Percentiles rank a stretch among this genome's conserved stretches.
Evolutionary conservation across 179 eudicot species (phyloP).

Genomic region (Nepenthes alata): DNA sequence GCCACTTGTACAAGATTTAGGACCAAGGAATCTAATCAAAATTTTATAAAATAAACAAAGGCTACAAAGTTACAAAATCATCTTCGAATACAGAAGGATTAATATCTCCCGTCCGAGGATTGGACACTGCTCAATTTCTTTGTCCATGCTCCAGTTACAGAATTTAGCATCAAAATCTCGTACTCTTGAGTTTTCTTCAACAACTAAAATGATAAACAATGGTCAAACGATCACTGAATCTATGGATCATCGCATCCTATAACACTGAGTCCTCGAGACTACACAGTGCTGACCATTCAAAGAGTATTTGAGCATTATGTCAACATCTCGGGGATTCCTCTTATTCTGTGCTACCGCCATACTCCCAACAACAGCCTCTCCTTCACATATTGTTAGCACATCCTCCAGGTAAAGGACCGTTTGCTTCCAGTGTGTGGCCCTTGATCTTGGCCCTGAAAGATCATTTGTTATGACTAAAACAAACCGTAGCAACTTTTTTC

Average conservation of each 20-base stretch:
- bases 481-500: too few relatives aligned
- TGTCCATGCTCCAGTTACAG: neutral
- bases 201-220: neutral
- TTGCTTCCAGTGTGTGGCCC: conserved; percentile 92
- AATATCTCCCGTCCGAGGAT: neutral
- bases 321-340: conserved; percentile 93
- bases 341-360: conserved; percentile 79
- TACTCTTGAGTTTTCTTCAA: neutral
- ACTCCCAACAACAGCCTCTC: conserved; percentile 61
- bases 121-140: neutral
- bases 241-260: conserved; percentile 55
- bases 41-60: neutral
- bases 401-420: conserved; percentile 92
- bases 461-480: too few relatives aligned
- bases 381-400: conserved; percentile 70
- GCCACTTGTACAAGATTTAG: too few relatives aligned
- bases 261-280: conserved; percentile 70
- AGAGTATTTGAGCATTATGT: conserved; percentile 65
- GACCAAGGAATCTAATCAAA: neutral
- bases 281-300: conserved; percentile 53
- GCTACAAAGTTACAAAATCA: neutral
- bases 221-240: neutral
- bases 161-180: neutral
- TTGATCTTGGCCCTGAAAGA: conserved; percentile 76
- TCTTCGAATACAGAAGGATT: neutral